Percentiles rank a stretch among this genome's conserved stretches.
These are phyloP conservation scores for Trametes sp. DNA, from an alignment of 1,284 basidiomycete species.

Conservation along the genomic window DNA sequence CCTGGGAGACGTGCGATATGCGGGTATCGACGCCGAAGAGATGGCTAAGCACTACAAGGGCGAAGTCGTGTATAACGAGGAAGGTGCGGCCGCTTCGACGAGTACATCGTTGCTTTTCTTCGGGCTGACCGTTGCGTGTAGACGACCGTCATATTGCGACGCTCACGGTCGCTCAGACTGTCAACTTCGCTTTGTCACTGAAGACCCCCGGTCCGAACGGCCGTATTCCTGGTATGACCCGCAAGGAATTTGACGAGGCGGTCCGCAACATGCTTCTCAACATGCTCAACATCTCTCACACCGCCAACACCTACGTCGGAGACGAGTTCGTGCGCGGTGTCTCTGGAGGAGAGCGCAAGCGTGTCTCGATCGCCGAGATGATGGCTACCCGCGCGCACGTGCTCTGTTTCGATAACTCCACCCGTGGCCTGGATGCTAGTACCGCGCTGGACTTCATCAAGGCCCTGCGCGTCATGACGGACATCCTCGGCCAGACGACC, in stretches of 20 bases:
- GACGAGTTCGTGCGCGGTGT: slow-evolving; percentile 87
- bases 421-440: slow-evolving; percentile 86
- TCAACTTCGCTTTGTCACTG: slow-evolving; percentile 72
- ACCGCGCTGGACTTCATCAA: slow-evolving; percentile 85
- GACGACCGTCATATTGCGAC: slow-evolving; percentile 84
- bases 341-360: slow-evolving; percentile 87
- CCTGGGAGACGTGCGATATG: slow-evolving; percentile 75
- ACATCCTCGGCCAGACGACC: slow-evolving; percentile 78
- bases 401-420: slow-evolving; percentile 87
- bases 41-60: slow-evolving; percentile 78
- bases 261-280: slow-evolving; percentile 71
- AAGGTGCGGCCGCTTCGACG: slow-evolving; percentile 53
- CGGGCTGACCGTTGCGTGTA: slow-evolving; percentile 32
- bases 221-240: slow-evolving; percentile 67
- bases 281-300: slow-evolving; percentile 84
- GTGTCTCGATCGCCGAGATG: slow-evolving; percentile 89
- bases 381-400: slow-evolving; percentile 81
- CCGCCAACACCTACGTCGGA: slow-evolving; percentile 81
- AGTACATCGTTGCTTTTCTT: background rate
- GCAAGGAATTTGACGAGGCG: slow-evolving; percentile 64
- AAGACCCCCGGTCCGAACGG: slow-evolving; percentile 77
- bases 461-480: slow-evolving; percentile 79
- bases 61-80: slow-evolving; percentile 87
- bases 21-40: slow-evolving; percentile 70
- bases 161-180: slow-evolving; percentile 77